Percentiles rank a stretch among this genome's conserved stretches.
phyloP scores from a whole-genome alignment of 495 filamentous ascomycete species.

The Lasiosphaeria ovina region DNA sequence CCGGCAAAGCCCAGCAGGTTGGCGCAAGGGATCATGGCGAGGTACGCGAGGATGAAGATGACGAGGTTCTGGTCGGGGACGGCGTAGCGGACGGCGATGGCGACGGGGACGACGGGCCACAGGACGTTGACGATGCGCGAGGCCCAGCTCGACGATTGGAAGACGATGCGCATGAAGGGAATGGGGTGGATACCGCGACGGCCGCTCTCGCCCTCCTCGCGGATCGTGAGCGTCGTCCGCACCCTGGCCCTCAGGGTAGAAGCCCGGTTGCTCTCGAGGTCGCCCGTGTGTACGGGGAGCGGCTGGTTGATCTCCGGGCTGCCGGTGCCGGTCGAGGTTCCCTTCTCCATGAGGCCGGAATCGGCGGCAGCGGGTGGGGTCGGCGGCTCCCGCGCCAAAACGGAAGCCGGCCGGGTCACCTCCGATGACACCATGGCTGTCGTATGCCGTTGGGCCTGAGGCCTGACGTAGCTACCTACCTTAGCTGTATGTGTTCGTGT shows the following conservation, averaged over 20 bases:
- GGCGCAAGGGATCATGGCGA: constrained; percentile 80
- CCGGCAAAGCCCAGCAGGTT: constrained; percentile 86
- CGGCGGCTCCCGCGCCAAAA: neutral
- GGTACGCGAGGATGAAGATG: constrained; percentile 45
- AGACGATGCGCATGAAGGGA: constrained; percentile 41
- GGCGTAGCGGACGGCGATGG: constrained; percentile 47
- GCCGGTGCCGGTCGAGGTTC: neutral
- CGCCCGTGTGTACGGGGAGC: constrained; percentile 9
- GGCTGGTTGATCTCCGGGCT: neutral
- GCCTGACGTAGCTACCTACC: too few relatives aligned
- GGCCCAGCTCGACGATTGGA: constrained; percentile 39
- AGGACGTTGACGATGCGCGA: constrained; percentile 48
- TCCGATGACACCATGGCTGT: too few relatives aligned
- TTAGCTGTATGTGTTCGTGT: too few relatives aligned
- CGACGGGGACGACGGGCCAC: constrained; percentile 55
- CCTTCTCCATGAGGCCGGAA: constrained; percentile 2
- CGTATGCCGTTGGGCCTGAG: too few relatives aligned
- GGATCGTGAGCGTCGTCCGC: constrained; percentile 18
- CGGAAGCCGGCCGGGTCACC: too few relatives aligned
- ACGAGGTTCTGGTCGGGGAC: constrained; percentile 45
- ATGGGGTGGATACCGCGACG: constrained; percentile 44
- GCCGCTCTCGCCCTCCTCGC: constrained; percentile 41
- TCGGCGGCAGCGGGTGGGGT: neutral
- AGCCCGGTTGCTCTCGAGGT: neutral
- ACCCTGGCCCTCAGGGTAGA: constrained; percentile 1